A percentile compares a stretch with the other conserved stretches of the same genome.
Evolutionary conservation across 1,284 basidiomycete genomes (phyloP).

Genomic region (Cryptococcus depauperatus): DNA sequence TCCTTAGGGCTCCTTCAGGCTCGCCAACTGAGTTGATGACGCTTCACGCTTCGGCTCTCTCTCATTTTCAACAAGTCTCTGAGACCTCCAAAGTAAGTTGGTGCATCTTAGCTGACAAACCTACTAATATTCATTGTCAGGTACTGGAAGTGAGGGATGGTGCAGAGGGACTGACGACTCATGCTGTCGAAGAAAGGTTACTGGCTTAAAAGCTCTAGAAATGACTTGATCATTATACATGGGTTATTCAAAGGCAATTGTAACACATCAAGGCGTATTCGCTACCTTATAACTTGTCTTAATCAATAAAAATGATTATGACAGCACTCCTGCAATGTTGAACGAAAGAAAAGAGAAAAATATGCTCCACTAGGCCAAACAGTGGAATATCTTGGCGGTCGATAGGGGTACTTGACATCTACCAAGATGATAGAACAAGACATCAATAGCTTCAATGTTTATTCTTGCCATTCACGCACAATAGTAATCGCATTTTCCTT

Average conservation of each 20-base stretch:
- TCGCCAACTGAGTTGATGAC: constrained; percentile 70
- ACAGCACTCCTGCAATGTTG: too few relatives aligned
- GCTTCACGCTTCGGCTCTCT: constrained; percentile 70
- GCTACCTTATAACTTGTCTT: neutral
- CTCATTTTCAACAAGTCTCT: constrained; percentile 64
- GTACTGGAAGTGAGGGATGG: constrained; percentile 74
- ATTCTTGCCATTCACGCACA: too few relatives aligned
- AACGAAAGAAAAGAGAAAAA: too few relatives aligned
- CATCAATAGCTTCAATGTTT: too few relatives aligned
- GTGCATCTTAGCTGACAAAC: neutral
- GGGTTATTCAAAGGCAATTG: neutral
- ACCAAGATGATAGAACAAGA: too few relatives aligned
- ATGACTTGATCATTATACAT: neutral
- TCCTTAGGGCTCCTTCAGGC: constrained; percentile 52
- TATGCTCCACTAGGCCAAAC: too few relatives aligned
- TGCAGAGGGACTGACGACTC: constrained; percentile 66
- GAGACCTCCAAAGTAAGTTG: constrained; percentile 40
- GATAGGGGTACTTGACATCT: too few relatives aligned
- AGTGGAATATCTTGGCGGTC: too few relatives aligned
- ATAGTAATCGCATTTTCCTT: too few relatives aligned
- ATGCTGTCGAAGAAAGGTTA: constrained; percentile 58
- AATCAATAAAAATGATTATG: too few relatives aligned
- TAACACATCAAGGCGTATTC: neutral
- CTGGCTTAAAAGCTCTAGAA: constrained; percentile 22
- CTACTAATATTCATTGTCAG: constrained; percentile 16